Conservation (phyloP, 169 alveolate species). For the Cryptosporidium ubiquitum region DNA sequence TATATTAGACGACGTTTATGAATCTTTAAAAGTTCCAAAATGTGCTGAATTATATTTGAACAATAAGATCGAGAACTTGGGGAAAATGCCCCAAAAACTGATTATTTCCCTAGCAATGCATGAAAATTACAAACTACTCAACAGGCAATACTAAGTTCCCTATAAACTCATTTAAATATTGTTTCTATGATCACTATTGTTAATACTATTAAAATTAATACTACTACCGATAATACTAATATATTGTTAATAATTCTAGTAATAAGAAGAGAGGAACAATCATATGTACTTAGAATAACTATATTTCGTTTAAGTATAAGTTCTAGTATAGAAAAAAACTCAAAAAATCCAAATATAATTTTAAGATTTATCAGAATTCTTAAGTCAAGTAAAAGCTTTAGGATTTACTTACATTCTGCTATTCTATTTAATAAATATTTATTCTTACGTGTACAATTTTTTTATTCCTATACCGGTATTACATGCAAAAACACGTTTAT, state of each 20-base stretch:
- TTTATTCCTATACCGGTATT: slow-evolving; percentile 9
- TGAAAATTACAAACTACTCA: neutral
- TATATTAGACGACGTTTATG: slow-evolving; percentile 59
- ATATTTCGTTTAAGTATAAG: too few species aligned
- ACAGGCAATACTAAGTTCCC: neutral
- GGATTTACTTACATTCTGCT: neutral
- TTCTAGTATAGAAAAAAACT: neutral
- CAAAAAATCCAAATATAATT: too few species aligned
- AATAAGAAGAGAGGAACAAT: too few species aligned
- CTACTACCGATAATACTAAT: too few species aligned
- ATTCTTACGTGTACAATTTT: neutral
- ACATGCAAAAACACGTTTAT: slow-evolving; percentile 8
- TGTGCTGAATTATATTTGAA: slow-evolving; percentile 29
- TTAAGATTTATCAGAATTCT: too few species aligned
- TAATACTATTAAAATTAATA: too few species aligned
- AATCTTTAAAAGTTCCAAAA: slow-evolving; percentile 50
- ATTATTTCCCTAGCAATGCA: slow-evolving; percentile 11
- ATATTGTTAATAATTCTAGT: too few species aligned
- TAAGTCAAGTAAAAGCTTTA: too few species aligned
- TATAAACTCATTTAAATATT: too few species aligned
- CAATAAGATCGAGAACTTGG: slow-evolving; percentile 7
- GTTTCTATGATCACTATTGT: too few species aligned
- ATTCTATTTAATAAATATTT: too few species aligned
- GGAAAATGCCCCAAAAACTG: slow-evolving; percentile 64
- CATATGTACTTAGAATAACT: too few species aligned